Percentiles rank a stretch among this genome's conserved stretches.
phyloP scores from a whole-genome alignment of 2,329 filamentous ascomycete species.

The Helminthosporium solani region DNA sequence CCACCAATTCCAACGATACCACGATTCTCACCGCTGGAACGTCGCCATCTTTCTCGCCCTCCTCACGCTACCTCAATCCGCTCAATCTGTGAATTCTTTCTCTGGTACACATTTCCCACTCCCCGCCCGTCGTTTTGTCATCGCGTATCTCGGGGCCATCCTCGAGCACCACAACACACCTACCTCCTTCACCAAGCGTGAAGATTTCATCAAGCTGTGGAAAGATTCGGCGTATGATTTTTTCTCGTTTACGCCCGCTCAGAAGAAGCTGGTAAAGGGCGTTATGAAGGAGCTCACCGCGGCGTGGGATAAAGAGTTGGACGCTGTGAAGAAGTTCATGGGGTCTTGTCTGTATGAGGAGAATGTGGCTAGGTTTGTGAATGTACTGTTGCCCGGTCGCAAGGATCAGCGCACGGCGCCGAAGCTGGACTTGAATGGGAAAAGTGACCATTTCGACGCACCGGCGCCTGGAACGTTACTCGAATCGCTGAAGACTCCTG shows the following conservation, averaged over 20 bases:
- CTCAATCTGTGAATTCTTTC: not conserved
- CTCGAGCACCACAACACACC: slow-evolving; percentile 23
- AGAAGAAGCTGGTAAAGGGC: slow-evolving; percentile 19
- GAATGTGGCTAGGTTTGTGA: slow-evolving; percentile 16
- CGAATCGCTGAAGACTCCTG: slow-evolving; percentile 2
- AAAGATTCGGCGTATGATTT: slow-evolving; percentile 13
- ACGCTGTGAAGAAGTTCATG: slow-evolving; percentile 1
- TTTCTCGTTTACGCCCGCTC: slow-evolving; percentile 7
- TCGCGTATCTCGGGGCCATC: slow-evolving; percentile 18
- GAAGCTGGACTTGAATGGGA: not conserved
- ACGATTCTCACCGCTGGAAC: slow-evolving; percentile 26
- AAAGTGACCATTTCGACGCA: not conserved
- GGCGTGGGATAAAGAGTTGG: slow-evolving; percentile 15
- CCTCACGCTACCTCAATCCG: slow-evolving; percentile 4
- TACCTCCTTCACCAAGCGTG: slow-evolving; percentile 11
- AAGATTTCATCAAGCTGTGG: slow-evolving; percentile 19
- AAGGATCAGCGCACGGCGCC: slow-evolving; percentile 10
- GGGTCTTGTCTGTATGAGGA: slow-evolving; percentile 8
- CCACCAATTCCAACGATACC: slow-evolving; percentile 27
- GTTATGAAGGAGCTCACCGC: slow-evolving; percentile 10
- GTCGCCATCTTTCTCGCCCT: slow-evolving; percentile 20
- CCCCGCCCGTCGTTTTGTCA: slow-evolving; percentile 15
- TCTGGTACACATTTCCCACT: not conserved
- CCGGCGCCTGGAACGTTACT: not conserved
- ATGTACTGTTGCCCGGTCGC: slow-evolving; percentile 15